Base-by-base conservation (phyloP, 768 basidiomycete genomes). In the Hygrophorus russula region DNA sequence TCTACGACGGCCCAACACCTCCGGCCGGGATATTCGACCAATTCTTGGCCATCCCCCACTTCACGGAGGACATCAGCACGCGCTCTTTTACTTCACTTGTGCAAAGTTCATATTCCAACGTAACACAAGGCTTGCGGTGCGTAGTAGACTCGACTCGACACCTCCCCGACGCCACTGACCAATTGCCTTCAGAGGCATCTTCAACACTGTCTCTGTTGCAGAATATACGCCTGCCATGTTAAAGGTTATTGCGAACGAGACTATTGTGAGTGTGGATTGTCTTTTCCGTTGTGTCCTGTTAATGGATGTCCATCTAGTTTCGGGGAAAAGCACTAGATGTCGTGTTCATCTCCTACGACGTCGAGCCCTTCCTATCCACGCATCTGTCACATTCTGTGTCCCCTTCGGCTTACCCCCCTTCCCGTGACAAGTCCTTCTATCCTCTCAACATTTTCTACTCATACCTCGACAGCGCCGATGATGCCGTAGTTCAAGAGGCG, bases 1-100 rank as follows among this genome's bases (percentile, higher is more conserved):
- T 82, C 57, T 81, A 82, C 49, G 73, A 82, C 50, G 71, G 49
- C 0, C 77, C 78, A 11, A 62, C 55, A 0, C 67, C 66, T 0
- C 75, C 74, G 0, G 45, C 48, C 0, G 74, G 71, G 1, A 65
- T 74, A 19, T 77, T 76, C 47, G 73, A 77, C 45, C 64, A 63
- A 7, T 73, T 74, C 56, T 48, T 76, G 17, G 59, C 61, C 1
- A 70, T 77, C 29, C 68, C 69, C 2, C 42, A 53, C 13, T 36
- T 71, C 17, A 53, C 53, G 2, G 54, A 56, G 42, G 65, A 73
- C 45, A 53, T 75, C 2, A 51, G 46, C 1, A 70, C 70, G 0
- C 57, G 68, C 3, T 60, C 61, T 6, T 72, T 71, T 49, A 15
- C 59, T 2, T 66, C 66, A 1, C 53, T 76, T 1, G 66, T 76